These are phyloP conservation scores for Globisporangium splendens DNA, from an alignment of 352 stramenopile species.

Conservation along the genomic window DNA sequence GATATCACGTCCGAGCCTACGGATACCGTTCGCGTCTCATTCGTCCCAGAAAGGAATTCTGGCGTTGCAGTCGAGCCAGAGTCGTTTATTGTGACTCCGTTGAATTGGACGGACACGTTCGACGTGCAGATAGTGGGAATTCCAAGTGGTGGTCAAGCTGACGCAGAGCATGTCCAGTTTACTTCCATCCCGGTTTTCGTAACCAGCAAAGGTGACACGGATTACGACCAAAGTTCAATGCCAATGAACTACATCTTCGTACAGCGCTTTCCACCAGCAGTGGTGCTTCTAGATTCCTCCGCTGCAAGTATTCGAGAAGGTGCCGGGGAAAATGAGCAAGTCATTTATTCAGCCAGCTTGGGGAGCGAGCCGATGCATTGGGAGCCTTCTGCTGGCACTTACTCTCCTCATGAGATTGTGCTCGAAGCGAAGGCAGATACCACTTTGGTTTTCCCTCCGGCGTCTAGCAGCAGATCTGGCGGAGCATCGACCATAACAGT, in stretches of 20 bases:
- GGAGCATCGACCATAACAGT: constrained; percentile 19
- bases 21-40: constrained; percentile 30
- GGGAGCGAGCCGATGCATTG: constrained; percentile 64
- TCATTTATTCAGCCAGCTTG: constrained; percentile 35
- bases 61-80: constrained; percentile 27
- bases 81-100: constrained; percentile 24
- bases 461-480: constrained; percentile 10
- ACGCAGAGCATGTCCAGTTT: constrained; percentile 22
- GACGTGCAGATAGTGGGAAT: constrained; percentile 22
- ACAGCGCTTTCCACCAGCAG: constrained; percentile 32
- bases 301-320: constrained; percentile 32
- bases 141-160: neutral
- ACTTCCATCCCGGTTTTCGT: constrained; percentile 19
- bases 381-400: constrained; percentile 32
- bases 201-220: constrained; percentile 27
- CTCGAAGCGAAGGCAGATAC: constrained; percentile 42
- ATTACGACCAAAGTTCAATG: constrained; percentile 31
- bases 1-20: constrained; percentile 35
- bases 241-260: constrained; percentile 31
- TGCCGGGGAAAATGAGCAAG: constrained; percentile 19
- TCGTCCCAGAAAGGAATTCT: constrained; percentile 20
- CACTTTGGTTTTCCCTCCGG: constrained; percentile 29
- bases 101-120: constrained; percentile 26
- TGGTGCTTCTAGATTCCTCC: constrained; percentile 38
- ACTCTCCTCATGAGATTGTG: constrained; percentile 32